Evolutionary conservation across 164 flowering plant species (phyloP), one percentile per base, ranked within the genome.

Genomic region (Magnolia kwangsiensis): DNA sequence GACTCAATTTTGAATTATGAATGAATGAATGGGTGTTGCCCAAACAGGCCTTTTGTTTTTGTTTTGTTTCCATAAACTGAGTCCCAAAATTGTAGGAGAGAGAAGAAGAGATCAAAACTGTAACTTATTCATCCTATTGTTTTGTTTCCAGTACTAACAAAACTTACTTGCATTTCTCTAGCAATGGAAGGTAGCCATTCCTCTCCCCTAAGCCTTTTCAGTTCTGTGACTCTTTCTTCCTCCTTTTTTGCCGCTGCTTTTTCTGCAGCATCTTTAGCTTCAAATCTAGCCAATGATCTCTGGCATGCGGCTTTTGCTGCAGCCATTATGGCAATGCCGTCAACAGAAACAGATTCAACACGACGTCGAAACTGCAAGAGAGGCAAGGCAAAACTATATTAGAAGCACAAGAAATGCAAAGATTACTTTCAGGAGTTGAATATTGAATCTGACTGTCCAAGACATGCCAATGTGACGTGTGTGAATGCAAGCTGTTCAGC

Each of bases 121-220:
- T 27, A 73, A 14, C 61, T 51, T 37, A 72, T 63, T 61, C 21
- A 50, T 19, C 75, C 67, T 18, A 58, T 72, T 55, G 24, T 50
- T 64, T 59, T 59, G 65, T 20, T 71, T 64, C 45, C 45, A 4
- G 8, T 29, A 58, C 13, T 20, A 31, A 75, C 8, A 71, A 55
- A 71, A 29, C 51, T 76, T 71, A 72, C 31, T 81, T 84, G 81
- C 96, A 84, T 89, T 71, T 90, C 87, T 79, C 78, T 87, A 50
- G 93, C 91, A 74, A 93, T 80, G 16, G 96, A 88, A 74, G 98
- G 99, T 16, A 94, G 84, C 99, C 99, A 96, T 83, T 84, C 90
- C 84, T 96, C 98, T n/a, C 98, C 99, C 71, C 98, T 85, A 66
- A 87, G 77, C 78, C 74, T 92, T 83, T 89, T 96, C 76, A 96